Conservation (phyloP, 179 eudicot genomes). For the Sideroxylon spinosum region DNA sequence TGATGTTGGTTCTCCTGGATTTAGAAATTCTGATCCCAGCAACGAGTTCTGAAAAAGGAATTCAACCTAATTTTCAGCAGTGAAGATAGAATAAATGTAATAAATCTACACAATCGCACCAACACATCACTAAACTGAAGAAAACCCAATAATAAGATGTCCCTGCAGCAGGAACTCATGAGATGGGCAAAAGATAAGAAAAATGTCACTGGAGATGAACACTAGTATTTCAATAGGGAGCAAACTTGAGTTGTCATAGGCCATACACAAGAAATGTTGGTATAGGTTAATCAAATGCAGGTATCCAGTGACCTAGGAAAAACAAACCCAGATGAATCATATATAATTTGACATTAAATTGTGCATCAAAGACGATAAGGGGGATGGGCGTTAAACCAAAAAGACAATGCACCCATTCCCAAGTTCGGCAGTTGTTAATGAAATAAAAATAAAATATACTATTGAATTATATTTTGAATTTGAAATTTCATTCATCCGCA, state of each 20-base stretch:
- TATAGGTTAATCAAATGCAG: neutral
- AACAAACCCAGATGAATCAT: neutral
- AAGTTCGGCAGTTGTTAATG: neutral
- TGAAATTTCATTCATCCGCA: too few species aligned
- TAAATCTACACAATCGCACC: neutral
- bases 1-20: conserved; percentile 31
- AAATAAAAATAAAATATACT: neutral
- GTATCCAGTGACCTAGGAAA: neutral
- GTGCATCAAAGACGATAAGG: neutral
- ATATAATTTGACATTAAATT: neutral
- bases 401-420: neutral
- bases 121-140: neutral
- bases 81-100: neutral
- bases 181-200: neutral
- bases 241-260: conserved; percentile 9
- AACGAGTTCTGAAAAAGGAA: conserved; percentile 30
- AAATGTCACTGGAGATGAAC: neutral
- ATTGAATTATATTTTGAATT: too few species aligned
- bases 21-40: conserved; percentile 49
- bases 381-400: neutral
- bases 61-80: conserved; percentile 23
- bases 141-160: neutral
- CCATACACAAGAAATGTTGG: neutral
- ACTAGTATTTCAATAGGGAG: neutral
- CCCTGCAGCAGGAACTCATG: neutral